Evolutionary conservation across 257 asterid genomes (phyloP).

Genomic region (Fraxinus pennsylvanica): DNA sequence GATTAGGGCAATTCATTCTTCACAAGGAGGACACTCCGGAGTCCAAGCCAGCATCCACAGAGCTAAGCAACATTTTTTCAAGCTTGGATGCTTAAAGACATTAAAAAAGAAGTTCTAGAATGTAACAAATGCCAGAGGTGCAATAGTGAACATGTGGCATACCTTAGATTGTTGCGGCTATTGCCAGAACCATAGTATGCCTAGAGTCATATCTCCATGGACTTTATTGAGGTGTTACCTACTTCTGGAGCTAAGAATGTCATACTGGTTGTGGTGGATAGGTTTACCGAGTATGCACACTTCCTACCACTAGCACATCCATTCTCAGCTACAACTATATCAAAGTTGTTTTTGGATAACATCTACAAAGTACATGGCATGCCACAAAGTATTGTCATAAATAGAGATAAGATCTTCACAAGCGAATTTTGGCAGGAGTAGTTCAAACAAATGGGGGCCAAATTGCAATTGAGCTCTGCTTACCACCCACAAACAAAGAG

Average conservation of each 20-base stretch:
- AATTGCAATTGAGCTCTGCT: too few species aligned
- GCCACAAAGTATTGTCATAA: neutral
- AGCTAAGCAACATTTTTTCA: neutral
- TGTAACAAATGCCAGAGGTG: neutral
- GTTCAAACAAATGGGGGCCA: neutral
- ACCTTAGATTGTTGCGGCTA: neutral
- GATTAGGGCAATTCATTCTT: neutral
- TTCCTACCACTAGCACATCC: neutral
- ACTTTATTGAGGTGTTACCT: neutral
- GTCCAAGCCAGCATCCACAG: neutral
- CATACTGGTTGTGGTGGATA: slow-evolving; percentile 5
- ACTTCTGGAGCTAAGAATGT: neutral
- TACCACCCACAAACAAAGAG: too few species aligned
- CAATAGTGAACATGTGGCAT: neutral
- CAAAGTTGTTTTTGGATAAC: neutral
- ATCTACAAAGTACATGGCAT: neutral
- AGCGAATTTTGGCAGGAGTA: neutral
- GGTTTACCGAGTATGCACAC: neutral
- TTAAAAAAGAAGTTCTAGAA: neutral
- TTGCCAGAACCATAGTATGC: neutral
- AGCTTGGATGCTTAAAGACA: neutral
- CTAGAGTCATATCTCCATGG: neutral
- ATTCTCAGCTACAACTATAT: neutral
- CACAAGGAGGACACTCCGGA: neutral
- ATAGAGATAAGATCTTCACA: neutral